phyloP scores from a whole-genome alignment of 179 eudicot species.

The Beta corolliflora region DNA sequence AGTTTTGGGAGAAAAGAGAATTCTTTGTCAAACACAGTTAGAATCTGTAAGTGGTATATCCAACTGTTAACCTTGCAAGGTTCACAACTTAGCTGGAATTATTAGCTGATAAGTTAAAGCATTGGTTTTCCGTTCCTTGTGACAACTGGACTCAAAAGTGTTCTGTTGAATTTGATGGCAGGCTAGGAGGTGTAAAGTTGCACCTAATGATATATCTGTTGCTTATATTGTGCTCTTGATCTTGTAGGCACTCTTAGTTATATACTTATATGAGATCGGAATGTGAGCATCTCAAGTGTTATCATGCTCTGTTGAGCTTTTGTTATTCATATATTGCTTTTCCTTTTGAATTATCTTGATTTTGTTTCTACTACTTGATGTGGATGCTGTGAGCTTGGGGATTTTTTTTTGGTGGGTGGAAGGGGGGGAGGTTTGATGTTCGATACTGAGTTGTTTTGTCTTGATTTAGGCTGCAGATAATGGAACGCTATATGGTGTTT shows the following conservation, averaged over 20 bases:
- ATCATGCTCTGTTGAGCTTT: background rate
- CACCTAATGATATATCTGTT: background rate
- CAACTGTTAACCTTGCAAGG: background rate
- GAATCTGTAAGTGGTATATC: background rate
- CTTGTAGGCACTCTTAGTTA: background rate
- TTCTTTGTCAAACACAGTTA: background rate
- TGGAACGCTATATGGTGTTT: conserved; percentile 92
- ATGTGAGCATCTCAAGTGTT: background rate
- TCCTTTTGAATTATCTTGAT: background rate
- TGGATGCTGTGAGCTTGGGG: background rate
- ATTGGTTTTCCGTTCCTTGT: background rate
- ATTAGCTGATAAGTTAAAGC: background rate
- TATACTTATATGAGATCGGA: background rate
- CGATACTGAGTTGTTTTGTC: conserved; percentile 33
- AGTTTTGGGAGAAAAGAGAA: background rate
- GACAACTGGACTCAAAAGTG: background rate
- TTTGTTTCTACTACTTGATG: background rate
- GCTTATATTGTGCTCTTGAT: background rate
- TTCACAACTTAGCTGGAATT: background rate
- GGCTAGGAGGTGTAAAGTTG: background rate
- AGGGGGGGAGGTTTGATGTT: background rate
- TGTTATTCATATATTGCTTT: background rate
- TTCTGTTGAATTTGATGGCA: background rate
- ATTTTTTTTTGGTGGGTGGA: too few species aligned
- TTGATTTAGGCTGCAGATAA: conserved; percentile 79